A percentile compares a stretch with the other conserved stretches of the same genome.
Conservation (phyloP, 192 early-diverging fungal genomes). For the Glomus cerebriforme region DNA sequence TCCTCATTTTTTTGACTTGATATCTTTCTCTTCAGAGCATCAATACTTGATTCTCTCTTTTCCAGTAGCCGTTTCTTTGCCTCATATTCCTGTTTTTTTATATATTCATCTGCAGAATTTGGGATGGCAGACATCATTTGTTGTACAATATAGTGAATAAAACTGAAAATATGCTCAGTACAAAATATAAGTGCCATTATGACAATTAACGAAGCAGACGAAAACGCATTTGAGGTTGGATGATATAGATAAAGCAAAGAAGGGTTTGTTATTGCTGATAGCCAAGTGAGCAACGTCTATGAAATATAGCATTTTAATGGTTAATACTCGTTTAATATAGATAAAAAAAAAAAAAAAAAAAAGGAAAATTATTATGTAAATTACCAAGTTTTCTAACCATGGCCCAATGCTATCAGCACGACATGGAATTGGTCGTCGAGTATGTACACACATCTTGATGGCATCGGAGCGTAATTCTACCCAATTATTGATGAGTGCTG, state of each 20-base stretch:
- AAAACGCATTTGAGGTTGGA: slow-evolving; percentile 40
- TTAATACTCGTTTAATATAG: slow-evolving; percentile 6
- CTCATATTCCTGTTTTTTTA: slow-evolving; percentile 41
- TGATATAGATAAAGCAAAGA: slow-evolving; percentile 59
- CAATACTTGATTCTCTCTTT: neutral
- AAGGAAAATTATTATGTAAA: neutral
- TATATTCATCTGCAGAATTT: slow-evolving; percentile 34
- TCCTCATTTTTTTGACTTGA: too few species aligned
- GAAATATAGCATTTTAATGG: neutral
- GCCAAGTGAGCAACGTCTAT: slow-evolving; percentile 48
- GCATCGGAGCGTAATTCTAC: slow-evolving; percentile 90
- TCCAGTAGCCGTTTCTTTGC: slow-evolving; percentile 42
- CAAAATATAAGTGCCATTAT: slow-evolving; percentile 34
- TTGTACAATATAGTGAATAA: slow-evolving; percentile 28
- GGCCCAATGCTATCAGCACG: slow-evolving; percentile 77
- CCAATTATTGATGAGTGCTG: slow-evolving; percentile 87
- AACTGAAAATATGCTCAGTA: slow-evolving; percentile 43
- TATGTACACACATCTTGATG: slow-evolving; percentile 81
- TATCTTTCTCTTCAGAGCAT: neutral
- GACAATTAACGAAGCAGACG: slow-evolving; percentile 32
- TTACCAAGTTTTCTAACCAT: slow-evolving; percentile 66
- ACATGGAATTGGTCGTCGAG: slow-evolving; percentile 70
- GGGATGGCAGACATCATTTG: slow-evolving; percentile 34
- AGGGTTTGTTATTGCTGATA: slow-evolving; percentile 61
- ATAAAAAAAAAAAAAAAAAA: neutral